phyloP scores from a whole-genome alignment of 352 stramenopile genomes.

The Saprolegnia diclina region DNA sequence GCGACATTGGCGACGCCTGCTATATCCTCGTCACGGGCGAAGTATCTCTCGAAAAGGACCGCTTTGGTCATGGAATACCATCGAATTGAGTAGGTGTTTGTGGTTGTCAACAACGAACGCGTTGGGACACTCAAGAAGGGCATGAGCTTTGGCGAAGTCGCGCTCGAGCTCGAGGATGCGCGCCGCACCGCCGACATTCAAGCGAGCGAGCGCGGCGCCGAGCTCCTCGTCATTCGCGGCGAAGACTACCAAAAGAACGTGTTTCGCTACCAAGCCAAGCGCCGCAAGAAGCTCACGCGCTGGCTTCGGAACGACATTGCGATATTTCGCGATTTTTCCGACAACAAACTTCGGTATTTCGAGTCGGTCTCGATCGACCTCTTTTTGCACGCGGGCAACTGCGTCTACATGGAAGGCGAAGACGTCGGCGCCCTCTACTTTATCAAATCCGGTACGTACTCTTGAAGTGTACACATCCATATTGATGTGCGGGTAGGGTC shows the following conservation, averaged over 20 bases:
- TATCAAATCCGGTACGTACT: conserved; percentile 33
- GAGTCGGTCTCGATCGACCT: conserved; percentile 71
- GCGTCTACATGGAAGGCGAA: conserved; percentile 57
- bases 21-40: conserved; percentile 59
- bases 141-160: conserved; percentile 52
- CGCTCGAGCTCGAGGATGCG: conserved; percentile 65
- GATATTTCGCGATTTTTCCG: conserved; percentile 62
- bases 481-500: conserved; percentile 29
- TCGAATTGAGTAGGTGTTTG: conserved; percentile 6
- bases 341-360: conserved; percentile 74
- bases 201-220: conserved; percentile 37
- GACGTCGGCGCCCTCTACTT: conserved; percentile 63
- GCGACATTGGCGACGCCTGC: conserved; percentile 55
- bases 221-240: conserved; percentile 61
- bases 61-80: too few relatives aligned
- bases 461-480: neutral
- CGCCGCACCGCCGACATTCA: conserved; percentile 60
- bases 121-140: conserved; percentile 11
- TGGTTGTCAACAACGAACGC: conserved; percentile 6
- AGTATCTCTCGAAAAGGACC: conserved; percentile 26
- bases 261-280: conserved; percentile 50
- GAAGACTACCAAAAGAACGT: conserved; percentile 72
- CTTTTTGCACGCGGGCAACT: conserved; percentile 46
- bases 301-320: conserved; percentile 63
- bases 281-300: conserved; percentile 56